These are phyloP conservation scores for Spiromastix sp. DNA, from an alignment of 2,329 filamentous ascomycete species.

Conservation along the genomic window DNA sequence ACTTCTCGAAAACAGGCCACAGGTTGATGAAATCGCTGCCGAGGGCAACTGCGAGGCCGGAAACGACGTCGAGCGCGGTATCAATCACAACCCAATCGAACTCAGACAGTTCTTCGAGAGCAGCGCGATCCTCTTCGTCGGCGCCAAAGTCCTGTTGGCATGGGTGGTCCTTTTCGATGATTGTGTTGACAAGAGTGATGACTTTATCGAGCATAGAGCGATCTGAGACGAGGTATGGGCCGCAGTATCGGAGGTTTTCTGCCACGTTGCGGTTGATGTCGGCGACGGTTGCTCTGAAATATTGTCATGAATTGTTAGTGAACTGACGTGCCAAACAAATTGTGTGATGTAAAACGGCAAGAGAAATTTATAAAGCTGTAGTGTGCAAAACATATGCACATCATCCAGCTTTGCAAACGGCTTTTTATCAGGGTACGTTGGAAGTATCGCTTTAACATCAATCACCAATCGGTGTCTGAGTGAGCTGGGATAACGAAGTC, in stretches of 20 bases:
- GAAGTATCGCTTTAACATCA: constrained; percentile 86
- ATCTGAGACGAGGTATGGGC: constrained; percentile 71
- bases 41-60: constrained; percentile 71
- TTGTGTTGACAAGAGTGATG: constrained; percentile 61
- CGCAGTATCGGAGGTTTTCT: constrained; percentile 80
- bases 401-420: too few species aligned
- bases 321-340: constrained; percentile 10
- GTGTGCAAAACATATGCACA: too few species aligned
- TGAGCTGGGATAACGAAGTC: constrained; percentile 98
- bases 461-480: constrained; percentile 81
- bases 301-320: constrained; percentile 32
- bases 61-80: constrained; percentile 83
- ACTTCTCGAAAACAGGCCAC: constrained; percentile 95
- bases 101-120: constrained; percentile 73
- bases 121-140: constrained; percentile 64
- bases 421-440: too few species aligned
- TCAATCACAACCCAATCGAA: constrained; percentile 97
- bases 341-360: constrained; percentile 14
- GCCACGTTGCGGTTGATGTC: constrained; percentile 93
- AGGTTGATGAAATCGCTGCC: constrained; percentile 73
- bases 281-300: constrained; percentile 66
- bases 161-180: constrained; percentile 82
- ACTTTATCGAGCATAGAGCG: constrained; percentile 65
- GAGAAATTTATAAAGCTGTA: constrained; percentile 21
- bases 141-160: constrained; percentile 86